Evolutionary conservation across 2,329 filamentous ascomycete species (phyloP).

Genomic region (Davidsoniella australis): DNA sequence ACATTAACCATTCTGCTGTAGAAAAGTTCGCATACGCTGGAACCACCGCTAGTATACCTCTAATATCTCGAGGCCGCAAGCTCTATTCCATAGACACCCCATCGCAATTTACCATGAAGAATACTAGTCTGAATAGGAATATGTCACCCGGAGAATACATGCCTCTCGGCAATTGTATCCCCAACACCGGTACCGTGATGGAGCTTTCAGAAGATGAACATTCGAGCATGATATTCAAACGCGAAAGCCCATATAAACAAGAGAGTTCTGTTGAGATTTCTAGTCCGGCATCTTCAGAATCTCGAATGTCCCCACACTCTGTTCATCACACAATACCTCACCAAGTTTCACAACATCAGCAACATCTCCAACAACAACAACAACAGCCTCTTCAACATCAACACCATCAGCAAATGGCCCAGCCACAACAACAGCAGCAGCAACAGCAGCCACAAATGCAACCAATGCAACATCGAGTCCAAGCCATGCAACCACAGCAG

Average conservation of each 20-base stretch:
- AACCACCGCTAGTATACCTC: constrained; percentile 25
- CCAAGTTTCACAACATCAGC: neutral
- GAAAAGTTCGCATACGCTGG: constrained; percentile 19
- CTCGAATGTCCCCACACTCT: constrained; percentile 9
- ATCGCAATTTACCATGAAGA: neutral
- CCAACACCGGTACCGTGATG: neutral
- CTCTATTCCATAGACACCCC: constrained; percentile 1
- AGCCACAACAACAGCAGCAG: neutral
- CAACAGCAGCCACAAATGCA: constrained; percentile 5
- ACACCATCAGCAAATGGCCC: neutral
- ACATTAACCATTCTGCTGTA: constrained; percentile 22
- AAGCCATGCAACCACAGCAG: neutral
- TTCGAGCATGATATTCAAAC: neutral
- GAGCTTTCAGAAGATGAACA: constrained; percentile 8
- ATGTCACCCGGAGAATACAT: neutral
- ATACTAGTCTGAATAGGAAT: neutral
- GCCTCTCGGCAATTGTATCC: constrained; percentile 1
- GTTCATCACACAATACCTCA: neutral
- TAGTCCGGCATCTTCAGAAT: constrained; percentile 10
- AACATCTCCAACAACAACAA: neutral
- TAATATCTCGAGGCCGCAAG: constrained; percentile 22
- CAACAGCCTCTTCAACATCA: neutral
- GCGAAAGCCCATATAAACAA: constrained; percentile 1
- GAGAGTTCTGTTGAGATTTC: constrained; percentile 8
- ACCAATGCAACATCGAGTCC: neutral